Evolutionary conservation across 129 eudicot species (phyloP).

Genomic region (Centella asiatica): DNA sequence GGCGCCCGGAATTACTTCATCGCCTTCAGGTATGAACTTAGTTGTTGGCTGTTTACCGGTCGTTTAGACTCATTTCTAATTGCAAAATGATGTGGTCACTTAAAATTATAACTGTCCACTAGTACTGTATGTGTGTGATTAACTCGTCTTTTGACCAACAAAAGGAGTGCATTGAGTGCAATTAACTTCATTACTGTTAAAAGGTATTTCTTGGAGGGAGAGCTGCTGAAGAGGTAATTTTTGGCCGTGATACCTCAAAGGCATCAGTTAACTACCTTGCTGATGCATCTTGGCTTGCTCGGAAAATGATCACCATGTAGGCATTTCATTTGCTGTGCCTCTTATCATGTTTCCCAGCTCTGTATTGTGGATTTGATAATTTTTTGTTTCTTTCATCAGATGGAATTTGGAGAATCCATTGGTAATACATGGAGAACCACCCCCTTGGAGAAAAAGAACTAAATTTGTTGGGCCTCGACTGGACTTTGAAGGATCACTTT

Average conservation of each 20-base stretch:
- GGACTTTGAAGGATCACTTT: slow-evolving; percentile 84
- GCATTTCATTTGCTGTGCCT: slow-evolving; percentile 2
- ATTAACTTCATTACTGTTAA: slow-evolving; percentile 4
- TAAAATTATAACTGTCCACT: no score
- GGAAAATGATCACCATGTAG: slow-evolving; percentile 83
- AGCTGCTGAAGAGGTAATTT: slow-evolving; percentile 92
- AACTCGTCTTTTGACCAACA: no score
- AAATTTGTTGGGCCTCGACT: slow-evolving; percentile 78
- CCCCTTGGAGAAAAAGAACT: slow-evolving; percentile 64
- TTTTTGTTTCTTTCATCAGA: slow-evolving; percentile 22
- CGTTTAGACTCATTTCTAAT: no score
- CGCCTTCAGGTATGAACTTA: slow-evolving; percentile 74
- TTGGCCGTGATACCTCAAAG: slow-evolving; percentile 76
- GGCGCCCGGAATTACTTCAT: slow-evolving; percentile 75
- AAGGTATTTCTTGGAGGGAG: slow-evolving; percentile 93
- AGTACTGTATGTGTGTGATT: no score
- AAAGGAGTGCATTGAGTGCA: neutral
- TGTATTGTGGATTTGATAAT: neutral
- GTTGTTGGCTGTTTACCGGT: no score
- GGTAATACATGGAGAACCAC: slow-evolving; percentile 82
- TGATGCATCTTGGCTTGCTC: slow-evolving; percentile 98
- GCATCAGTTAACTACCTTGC: slow-evolving; percentile 86
- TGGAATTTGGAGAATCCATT: slow-evolving; percentile 92
- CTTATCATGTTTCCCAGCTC: neutral
- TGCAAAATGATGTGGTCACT: no score